phyloP scores from a whole-genome alignment of 352 stramenopile species.

The Lagenidium giganteum region DNA sequence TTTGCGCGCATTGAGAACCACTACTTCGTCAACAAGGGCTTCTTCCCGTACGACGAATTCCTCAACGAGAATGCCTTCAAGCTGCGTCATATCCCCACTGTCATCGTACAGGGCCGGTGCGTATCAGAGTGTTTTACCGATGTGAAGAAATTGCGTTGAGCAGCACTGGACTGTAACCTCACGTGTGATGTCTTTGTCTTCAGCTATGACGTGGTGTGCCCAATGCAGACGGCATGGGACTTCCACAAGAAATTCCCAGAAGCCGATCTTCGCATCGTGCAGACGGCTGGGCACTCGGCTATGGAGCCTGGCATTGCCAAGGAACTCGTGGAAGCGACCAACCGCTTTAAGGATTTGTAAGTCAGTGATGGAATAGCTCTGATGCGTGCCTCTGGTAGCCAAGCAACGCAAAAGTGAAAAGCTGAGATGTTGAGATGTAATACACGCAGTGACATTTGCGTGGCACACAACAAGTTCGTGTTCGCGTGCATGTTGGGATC shows the following conservation, averaged over 20 bases:
- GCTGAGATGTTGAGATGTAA: too few relatives aligned
- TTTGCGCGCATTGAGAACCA: conserved; percentile 91
- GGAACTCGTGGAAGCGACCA: conserved; percentile 67
- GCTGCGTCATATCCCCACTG: conserved; percentile 84
- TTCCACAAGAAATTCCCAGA: conserved; percentile 78
- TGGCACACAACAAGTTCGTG: too few relatives aligned
- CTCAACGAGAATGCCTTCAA: conserved; percentile 80
- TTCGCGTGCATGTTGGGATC: too few relatives aligned
- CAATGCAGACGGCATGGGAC: conserved; percentile 83
- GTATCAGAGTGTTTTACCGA: too few relatives aligned
- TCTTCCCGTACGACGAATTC: conserved; percentile 76
- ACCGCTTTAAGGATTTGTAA: conserved; percentile 51
- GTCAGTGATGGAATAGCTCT: too few relatives aligned
- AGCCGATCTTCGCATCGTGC: conserved; percentile 63
- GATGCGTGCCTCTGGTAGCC: too few relatives aligned
- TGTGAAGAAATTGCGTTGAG: too few relatives aligned
- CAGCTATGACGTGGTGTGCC: conserved; percentile 88
- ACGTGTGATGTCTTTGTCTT: too few relatives aligned
- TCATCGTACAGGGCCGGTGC: conserved; percentile 87
- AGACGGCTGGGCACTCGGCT: conserved; percentile 71
- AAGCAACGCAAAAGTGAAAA: too few relatives aligned
- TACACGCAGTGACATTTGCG: too few relatives aligned
- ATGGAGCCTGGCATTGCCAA: conserved; percentile 71
- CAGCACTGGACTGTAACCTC: too few relatives aligned
- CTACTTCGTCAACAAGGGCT: conserved; percentile 85